Evolutionary conservation across 371 early-diverging fungal species (phyloP).

Genomic region (Gilbertella persicaria): DNA sequence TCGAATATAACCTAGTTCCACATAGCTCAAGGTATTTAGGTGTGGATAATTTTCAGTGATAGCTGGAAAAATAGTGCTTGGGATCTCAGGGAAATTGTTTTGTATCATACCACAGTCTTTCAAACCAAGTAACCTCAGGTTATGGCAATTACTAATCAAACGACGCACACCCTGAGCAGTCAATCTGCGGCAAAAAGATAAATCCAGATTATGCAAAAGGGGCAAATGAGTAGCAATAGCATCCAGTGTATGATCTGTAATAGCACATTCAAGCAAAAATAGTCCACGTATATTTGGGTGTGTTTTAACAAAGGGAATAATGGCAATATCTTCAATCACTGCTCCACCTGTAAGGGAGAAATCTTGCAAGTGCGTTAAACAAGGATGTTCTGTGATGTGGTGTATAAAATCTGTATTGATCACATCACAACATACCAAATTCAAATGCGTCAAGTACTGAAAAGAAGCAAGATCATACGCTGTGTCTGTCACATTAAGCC

Average conservation of each 20-base stretch:
- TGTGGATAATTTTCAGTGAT: slow-evolving; percentile 12
- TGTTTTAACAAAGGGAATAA: slow-evolving; percentile 36
- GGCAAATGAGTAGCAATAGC: slow-evolving; percentile 30
- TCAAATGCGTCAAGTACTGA: slow-evolving; percentile 28
- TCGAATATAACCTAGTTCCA: slow-evolving; percentile 14
- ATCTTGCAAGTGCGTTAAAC: slow-evolving; percentile 27
- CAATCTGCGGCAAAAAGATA: slow-evolving; percentile 37
- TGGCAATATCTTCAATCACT: slow-evolving; percentile 30
- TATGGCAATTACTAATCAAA: slow-evolving; percentile 18
- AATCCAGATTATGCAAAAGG: slow-evolving; percentile 29
- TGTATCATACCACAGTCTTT: slow-evolving; percentile 32
- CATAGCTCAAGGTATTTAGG: slow-evolving; percentile 17
- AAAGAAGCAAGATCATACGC: slow-evolving; percentile 37
- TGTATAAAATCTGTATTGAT: slow-evolving; percentile 25
- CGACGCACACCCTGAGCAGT: slow-evolving; percentile 31
- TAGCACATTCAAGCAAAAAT: slow-evolving; percentile 38
- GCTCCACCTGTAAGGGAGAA: slow-evolving; percentile 39
- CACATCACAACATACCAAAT: slow-evolving; percentile 38
- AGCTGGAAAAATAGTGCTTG: slow-evolving; percentile 5
- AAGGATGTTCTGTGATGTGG: slow-evolving; percentile 3
- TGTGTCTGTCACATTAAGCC: slow-evolving; percentile 46
- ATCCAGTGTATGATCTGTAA: slow-evolving; percentile 37
- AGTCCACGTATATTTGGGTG: slow-evolving; percentile 31
- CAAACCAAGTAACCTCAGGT: slow-evolving; percentile 41
- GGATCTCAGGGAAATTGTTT: slow-evolving; percentile 36